Conservation (phyloP, 208 protist genomes). For the Crithidia acanthocephali region DNA sequence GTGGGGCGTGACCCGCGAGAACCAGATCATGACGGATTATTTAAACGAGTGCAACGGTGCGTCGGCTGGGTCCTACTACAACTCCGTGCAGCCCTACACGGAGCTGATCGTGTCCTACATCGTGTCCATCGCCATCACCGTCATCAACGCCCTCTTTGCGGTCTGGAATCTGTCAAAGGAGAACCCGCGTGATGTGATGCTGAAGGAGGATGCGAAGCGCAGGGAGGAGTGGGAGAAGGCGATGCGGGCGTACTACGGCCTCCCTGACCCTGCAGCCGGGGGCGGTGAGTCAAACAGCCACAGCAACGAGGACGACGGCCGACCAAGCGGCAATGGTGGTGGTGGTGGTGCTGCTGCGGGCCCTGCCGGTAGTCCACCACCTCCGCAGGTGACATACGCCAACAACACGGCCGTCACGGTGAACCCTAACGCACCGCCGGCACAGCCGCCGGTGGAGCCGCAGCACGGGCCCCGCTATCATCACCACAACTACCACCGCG, state of each 20-base stretch:
- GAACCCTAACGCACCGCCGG: background rate
- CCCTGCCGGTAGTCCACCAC: background rate
- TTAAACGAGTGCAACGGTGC: conserved; percentile 38
- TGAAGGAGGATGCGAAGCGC: conserved; percentile 45
- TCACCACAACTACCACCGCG: conserved; percentile 14
- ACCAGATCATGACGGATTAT: conserved; percentile 66
- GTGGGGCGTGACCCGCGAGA: conserved; percentile 47
- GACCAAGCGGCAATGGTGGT: no score
- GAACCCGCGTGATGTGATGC: conserved; percentile 60
- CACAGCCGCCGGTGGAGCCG: background rate
- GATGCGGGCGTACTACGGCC: conserved; percentile 30
- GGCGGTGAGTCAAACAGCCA: background rate
- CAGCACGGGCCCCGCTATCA: background rate
- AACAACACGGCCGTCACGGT: conserved; percentile 16
- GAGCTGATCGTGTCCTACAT: conserved; percentile 78
- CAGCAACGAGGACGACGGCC: background rate
- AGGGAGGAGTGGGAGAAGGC: conserved; percentile 33
- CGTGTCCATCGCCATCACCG: conserved; percentile 44
- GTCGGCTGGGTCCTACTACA: conserved; percentile 30
- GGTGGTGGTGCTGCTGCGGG: no score
- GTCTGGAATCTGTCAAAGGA: conserved; percentile 53
- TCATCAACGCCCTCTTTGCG: conserved; percentile 56
- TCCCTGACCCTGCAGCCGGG: conserved; percentile 8
- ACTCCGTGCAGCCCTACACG: conserved; percentile 49
- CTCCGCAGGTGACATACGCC: conserved; percentile 27